Base-by-base conservation (phyloP, 306 rosid genomes). In the Phaseolus lunatus region DNA sequence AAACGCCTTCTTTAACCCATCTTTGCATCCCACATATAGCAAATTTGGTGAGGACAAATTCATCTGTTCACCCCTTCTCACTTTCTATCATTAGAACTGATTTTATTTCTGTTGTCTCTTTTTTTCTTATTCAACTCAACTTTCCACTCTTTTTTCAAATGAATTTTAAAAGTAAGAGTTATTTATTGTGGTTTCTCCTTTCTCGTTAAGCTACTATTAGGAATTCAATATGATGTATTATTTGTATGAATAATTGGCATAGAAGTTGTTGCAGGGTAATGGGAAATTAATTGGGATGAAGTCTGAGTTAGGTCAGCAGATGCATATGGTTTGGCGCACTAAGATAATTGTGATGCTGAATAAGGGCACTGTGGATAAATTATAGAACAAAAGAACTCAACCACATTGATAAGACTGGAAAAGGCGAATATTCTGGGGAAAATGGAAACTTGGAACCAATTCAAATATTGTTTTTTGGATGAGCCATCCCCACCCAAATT, bases 301-400 rank as follows among this genome's bases (percentile, higher is more conserved):
- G 59, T 49, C 82, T 57, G 61, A 54, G 44, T 71, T 43, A 75
- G 35, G 66, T 76, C 16, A 63, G 57, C 77, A 76, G 62, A 22
- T 5, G 69, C 56, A 43, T n/a, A 57, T 58, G 59, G 27, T 54
- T 72, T 37, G 45, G 11, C 7, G 16, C 26, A 59, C 45, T 79
- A 75, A 49, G 75, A 72, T 88, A 68, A 81, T 69, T 81, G 76
- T 24, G 50, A 23, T 62, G 54, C 52, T 77, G 78, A 85, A 73
- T 81, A 71, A 67, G 69, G 75, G 3, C n/a, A 47, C 53, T 54
- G 73, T 57, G 48, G 85, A 62, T 48, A 75, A 64, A 63, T 49
- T 49, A 44, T 64, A 73, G 13, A 31, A 41, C 8, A 33, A 14
- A 67, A 77, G 49, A 73, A 67, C 19, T 35, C 14, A 35, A 70